A percentile compares a stretch with the other conserved stretches of the same genome.
These are phyloP conservation scores for Umbilicaria muhlenbergii DNA, from an alignment of 495 filamentous ascomycete genomes.

Conservation along the genomic window DNA sequence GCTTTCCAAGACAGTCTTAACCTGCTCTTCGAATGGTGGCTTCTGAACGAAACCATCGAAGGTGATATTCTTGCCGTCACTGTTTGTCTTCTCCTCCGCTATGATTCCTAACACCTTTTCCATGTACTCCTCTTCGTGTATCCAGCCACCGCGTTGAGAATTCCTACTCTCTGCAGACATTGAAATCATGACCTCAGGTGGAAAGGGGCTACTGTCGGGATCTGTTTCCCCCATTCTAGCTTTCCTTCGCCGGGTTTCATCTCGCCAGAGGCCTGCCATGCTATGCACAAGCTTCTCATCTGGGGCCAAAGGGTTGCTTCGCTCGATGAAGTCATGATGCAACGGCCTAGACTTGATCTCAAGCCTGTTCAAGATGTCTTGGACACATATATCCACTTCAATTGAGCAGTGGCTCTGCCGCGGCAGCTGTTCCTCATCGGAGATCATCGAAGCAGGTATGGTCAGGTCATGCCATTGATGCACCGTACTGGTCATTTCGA, in stretches of 20 bases:
- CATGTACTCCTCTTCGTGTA: slow-evolving; percentile 76
- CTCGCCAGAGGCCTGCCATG: slow-evolving; percentile 86
- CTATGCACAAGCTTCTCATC: slow-evolving; percentile 79
- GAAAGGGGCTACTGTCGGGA: slow-evolving; percentile 57
- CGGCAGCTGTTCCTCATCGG: slow-evolving; percentile 44
- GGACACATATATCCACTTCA: slow-evolving; percentile 75
- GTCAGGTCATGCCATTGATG: slow-evolving; percentile 73
- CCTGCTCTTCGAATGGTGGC: slow-evolving; percentile 31
- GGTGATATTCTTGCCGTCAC: slow-evolving; percentile 26
- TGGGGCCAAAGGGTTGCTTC: slow-evolving; percentile 40
- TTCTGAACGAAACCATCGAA: slow-evolving; percentile 50
- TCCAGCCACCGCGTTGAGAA: slow-evolving; percentile 57
- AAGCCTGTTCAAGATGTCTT: slow-evolving; percentile 74
- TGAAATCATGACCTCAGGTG: slow-evolving; percentile 61
- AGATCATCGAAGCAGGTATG: slow-evolving; percentile 35
- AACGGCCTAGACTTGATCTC: slow-evolving; percentile 56
- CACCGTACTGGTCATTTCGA: slow-evolving; percentile 34
- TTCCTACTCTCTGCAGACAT: slow-evolving; percentile 72
- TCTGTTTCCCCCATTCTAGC: slow-evolving; percentile 43
- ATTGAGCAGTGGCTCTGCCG: slow-evolving; percentile 76
- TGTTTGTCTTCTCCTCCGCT: slow-evolving; percentile 40
- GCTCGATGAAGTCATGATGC: slow-evolving; percentile 80
- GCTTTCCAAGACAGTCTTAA: slow-evolving; percentile 69
- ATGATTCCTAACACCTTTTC: slow-evolving; percentile 44
- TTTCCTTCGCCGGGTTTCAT: slow-evolving; percentile 71